Conservation (phyloP, 2,329 filamentous ascomycete species). For the Penicillium sp. region DNA sequence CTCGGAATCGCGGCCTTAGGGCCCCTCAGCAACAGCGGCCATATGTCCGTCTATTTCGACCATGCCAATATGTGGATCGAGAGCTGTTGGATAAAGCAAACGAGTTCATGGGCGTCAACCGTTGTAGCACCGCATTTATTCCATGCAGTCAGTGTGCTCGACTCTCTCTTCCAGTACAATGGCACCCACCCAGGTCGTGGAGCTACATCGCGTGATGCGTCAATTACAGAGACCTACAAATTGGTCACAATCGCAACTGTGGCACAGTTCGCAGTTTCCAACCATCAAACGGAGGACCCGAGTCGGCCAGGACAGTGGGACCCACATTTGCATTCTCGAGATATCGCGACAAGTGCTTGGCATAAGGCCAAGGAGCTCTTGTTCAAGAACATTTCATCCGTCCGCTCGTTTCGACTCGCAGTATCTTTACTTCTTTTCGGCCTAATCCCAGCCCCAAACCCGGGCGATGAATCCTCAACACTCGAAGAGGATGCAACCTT, state of each 20-base stretch:
- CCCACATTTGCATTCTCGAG: background rate
- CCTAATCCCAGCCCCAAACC: background rate
- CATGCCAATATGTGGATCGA: background rate
- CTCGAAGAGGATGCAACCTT: background rate
- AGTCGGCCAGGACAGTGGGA: background rate
- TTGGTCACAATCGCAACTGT: conserved; percentile 14
- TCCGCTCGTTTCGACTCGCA: background rate
- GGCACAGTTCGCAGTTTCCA: conserved; percentile 10
- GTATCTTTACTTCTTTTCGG: background rate
- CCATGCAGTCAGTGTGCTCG: conserved; percentile 12
- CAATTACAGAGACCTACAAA: conserved; percentile 13
- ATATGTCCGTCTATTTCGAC: background rate
- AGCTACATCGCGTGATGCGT: conserved; percentile 1
- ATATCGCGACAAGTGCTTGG: conserved; percentile 11
- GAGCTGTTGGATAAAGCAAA: background rate
- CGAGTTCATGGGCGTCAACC: background rate
- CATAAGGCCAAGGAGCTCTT: conserved; percentile 13
- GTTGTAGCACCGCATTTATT: conserved; percentile 9
- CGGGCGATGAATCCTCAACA: background rate
- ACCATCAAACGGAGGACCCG: background rate
- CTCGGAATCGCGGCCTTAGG: conserved; percentile 12
- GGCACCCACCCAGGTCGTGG: background rate
- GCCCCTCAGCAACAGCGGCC: background rate
- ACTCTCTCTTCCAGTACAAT: conserved; percentile 10
- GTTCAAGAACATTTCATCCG: conserved; percentile 11